Evolutionary conservation across 805 yeast genomes (phyloP), one percentile per base, ranked within the genome.

Genomic region (Candida methanosorbosa): DNA sequence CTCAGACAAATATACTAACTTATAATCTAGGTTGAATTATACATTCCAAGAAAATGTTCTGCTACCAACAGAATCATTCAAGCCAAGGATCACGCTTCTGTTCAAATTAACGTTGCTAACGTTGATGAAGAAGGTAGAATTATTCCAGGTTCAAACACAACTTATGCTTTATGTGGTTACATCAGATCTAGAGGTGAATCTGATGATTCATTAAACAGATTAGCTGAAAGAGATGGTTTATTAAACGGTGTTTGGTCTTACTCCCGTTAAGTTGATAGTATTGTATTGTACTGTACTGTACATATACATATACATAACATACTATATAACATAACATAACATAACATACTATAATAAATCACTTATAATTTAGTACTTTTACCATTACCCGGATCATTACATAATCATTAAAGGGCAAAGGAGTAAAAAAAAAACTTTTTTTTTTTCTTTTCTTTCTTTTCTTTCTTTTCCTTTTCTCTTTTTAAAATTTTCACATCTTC

Each of bases 31-130:
- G 97, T 92, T 72, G 98, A 92, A 81, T 87, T 92, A 74, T 92
- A 92, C 94, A 94, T 90, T 72, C 98, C 98, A 78, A 86, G 98
- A 82, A 92, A 92, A 79, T 92, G 98, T 81, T 92, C 98, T 74
- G 98, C 98, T 66, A 87, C 98, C 74, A 88, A 87, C 95, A 87
- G 97, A 79, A 87, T 92, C 76, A 88, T 92, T 81, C 87, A 86
- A 79, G 88, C 98, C 63, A 88, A 92, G 80, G 98, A 92, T 75
- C 98, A 92, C 73, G 92, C 97, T 57, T 84, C 97, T 50, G 97
- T 92, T 59, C 98, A 92, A 76, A 83, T 92, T 75, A 90, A 84
- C 90, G 78, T 92, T 59, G 97, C 95, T 63, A 86, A 90, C 72
- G 95, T 92, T 63, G 97, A 92, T 64, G 96, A 77, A 65, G 81